Evolutionary conservation across 768 basidiomycete species (phyloP), one percentile per base, ranked within the genome.

Genomic region (Sporobolomyces phaffii): DNA sequence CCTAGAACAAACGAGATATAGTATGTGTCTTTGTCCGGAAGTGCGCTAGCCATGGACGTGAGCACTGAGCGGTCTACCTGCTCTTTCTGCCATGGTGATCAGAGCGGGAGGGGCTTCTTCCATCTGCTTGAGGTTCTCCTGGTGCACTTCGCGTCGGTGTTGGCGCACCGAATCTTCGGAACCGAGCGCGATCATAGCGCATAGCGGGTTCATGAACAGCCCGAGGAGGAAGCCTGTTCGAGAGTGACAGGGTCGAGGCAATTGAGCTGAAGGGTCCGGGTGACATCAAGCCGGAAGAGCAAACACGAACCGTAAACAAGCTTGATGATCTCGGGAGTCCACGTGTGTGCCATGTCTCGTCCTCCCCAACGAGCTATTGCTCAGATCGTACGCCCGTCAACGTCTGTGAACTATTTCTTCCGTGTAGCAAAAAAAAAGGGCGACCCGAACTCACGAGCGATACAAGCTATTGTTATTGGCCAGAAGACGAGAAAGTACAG

Each of bases 401-500:
- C 13, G 26, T n/a, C 26, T 20, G 3, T 17, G 33, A 18, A 34
- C 13, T n/a, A n/a, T n/a, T n/a, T n/a, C n/a, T n/a, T n/a, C n/a
- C n/a, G n/a, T n/a, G n/a, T n/a, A n/a, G n/a, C n/a, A n/a, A n/a
- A 18, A 49, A 8, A 36, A 26, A 60, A 44, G 29, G 33, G 24
- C 24, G 58, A 33, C 11, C 33, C 9, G 34, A 49, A 28, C 69
- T 52, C n/a, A 70, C 69, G 72, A n/a, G 72, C 72, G 18, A 71
- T 66, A 66, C 62, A 64, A 34, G 72, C 72, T 33, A 73, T 73
- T 11, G 66, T 60, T 18, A 73, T 71, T 15, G 72, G 72, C 72
- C 72, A 73, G 15, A 65, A 57, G 29, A 70, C 44, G 52, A 73
- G 66, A 40, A 70, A 73, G 69, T 50, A 73, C 0, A 73, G 41